Base-by-base conservation (phyloP, 257 asterid genomes). In the Penstemon davidsonii region DNA sequence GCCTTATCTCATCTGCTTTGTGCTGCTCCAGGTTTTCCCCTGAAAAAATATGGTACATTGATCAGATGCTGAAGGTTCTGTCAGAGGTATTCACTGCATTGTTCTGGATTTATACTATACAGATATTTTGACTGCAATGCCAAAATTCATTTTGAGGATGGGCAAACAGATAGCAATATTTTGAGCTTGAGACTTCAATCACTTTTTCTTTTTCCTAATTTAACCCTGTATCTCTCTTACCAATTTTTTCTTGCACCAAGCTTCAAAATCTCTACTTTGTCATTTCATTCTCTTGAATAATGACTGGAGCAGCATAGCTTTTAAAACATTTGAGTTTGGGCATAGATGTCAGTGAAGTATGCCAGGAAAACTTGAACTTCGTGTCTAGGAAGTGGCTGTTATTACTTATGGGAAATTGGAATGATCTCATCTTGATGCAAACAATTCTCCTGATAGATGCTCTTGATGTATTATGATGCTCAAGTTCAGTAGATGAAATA, bases 1-100 rank as follows among this genome's bases (percentile, higher is more conserved):
- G 44, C 52, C 72, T 74, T 73, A 60, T 81, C 25, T 78, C 60
- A 19, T 71, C 57, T 69, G 46, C 66, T 74, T 44, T 84, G 52
- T 78, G 75, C 79, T 84, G 76, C 76, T 78, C 61, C 85, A 94
- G 99, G 93, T 91, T 84, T 75, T 86, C 96, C 53, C 91, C 96
- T 6, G 97, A 94, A 70, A 94, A 91, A 77, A 76, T 82, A 51
- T 94, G 98, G 99, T 91, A 94, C 75, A 85, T 94, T 66, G 96
- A 91, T 85, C 96, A 94, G 81, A 87, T 94, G 96, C 89, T 94
- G 72, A 91, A 89, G 87, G 96, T 91, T 78, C 88, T 94, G 41
- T 80, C 93, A 54, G 89, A 87, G 99, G 99, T 94, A 86, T 44
- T 73, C 42, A 36, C 67, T 40, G 52, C 68, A 25, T 25, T 25